A percentile compares a stretch with the other conserved stretches of the same genome.
Conservation (phyloP, 495 filamentous ascomycete genomes). For the Halenospora varia region DNA sequence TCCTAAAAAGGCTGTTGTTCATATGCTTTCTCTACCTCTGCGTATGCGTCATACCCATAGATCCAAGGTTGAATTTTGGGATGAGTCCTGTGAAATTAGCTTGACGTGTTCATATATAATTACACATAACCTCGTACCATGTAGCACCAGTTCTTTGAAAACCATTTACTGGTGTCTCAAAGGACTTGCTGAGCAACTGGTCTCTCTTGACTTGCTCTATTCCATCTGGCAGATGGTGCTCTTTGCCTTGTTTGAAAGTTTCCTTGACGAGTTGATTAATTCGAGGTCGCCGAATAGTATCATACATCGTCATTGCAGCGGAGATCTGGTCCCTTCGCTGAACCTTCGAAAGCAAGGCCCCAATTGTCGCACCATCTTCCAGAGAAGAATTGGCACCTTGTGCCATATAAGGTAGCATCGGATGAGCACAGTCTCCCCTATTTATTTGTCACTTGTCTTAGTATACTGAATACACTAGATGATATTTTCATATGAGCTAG, state of each 20-base stretch:
- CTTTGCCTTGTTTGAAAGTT: slow-evolving; percentile 47
- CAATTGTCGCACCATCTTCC: slow-evolving; percentile 40
- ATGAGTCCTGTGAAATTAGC: background rate
- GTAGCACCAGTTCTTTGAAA: background rate
- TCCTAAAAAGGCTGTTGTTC: too few relatives aligned
- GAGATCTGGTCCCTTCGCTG: background rate
- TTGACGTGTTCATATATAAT: background rate
- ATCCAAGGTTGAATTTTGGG: background rate
- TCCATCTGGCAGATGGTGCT: slow-evolving; percentile 57
- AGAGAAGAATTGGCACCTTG: slow-evolving; percentile 43
- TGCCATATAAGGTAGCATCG: slow-evolving; percentile 54
- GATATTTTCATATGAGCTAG: background rate
- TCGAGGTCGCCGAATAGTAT: background rate
- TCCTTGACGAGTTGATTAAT: background rate
- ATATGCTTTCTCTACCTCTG: background rate
- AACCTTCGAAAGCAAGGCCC: slow-evolving; percentile 29
- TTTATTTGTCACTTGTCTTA: background rate
- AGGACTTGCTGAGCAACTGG: slow-evolving; percentile 4
- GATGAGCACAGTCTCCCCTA: slow-evolving; percentile 52
- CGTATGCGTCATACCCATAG: background rate
- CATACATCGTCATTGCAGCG: background rate
- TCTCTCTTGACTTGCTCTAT: slow-evolving; percentile 50
- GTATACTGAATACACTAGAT: background rate
- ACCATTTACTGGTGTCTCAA: background rate
- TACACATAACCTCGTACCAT: background rate